A percentile compares a stretch with the other conserved stretches of the same genome.
phyloP scores from a whole-genome alignment of 2,329 filamentous ascomycete genomes.

The Aspergillus sp. region DNA sequence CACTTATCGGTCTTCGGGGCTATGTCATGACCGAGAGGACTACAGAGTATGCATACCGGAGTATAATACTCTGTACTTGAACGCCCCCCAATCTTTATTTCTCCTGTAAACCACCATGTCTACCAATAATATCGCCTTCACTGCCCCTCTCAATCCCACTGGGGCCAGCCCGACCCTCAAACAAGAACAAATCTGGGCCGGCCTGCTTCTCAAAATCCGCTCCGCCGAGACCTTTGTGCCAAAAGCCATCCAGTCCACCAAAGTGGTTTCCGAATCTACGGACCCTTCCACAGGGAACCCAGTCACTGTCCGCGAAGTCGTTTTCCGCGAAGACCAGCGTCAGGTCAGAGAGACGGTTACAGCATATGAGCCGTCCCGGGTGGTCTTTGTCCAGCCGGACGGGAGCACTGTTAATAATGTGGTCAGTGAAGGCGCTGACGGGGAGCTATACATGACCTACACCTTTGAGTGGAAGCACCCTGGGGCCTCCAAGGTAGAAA shows the following conservation, averaged over 20 bases:
- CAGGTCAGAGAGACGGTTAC: conserved; percentile 20
- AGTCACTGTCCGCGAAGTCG: conserved; percentile 21
- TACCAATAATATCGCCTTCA: conserved; percentile 31
- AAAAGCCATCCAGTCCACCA: conserved; percentile 20
- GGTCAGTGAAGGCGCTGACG: conserved; percentile 26
- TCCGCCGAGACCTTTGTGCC: conserved; percentile 24
- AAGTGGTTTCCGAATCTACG: conserved; percentile 17
- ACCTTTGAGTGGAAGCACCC: conserved; percentile 34
- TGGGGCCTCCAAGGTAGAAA: conserved; percentile 8
- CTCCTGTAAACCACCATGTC: too few relatives aligned
- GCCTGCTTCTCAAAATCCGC: conserved; percentile 20
- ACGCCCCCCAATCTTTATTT: too few relatives aligned
- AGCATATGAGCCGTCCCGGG: conserved; percentile 15
- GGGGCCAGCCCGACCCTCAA: conserved; percentile 21
- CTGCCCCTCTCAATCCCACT: conserved; percentile 30
- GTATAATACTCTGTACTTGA: too few relatives aligned
- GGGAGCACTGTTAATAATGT: conserved; percentile 19
- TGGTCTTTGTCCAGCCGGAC: conserved; percentile 22
- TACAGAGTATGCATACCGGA: too few relatives aligned
- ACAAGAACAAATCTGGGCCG: conserved; percentile 28
- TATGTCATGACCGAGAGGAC: too few relatives aligned
- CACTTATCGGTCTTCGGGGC: too few relatives aligned
- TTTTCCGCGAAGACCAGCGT: conserved; percentile 19
- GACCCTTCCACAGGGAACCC: conserved; percentile 15
- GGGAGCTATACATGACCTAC: conserved; percentile 34